Conservation (phyloP, 305 asterid species). For the Fraxinus albicans region DNA sequence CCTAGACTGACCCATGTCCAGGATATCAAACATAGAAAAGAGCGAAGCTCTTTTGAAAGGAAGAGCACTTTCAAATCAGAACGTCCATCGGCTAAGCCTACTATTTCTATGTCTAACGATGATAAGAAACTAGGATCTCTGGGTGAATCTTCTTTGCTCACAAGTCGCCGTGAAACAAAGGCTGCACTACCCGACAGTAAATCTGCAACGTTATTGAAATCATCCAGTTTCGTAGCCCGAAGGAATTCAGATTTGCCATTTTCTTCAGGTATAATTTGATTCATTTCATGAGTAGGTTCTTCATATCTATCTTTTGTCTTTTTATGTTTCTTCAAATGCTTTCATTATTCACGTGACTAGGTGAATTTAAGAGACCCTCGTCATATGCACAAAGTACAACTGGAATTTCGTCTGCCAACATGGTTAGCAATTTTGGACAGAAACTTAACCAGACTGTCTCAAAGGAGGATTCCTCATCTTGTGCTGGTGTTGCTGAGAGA, state of each 20-base stretch:
- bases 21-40: constrained; percentile 57
- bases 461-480: constrained; percentile 45
- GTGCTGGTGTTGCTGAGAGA: constrained; percentile 43
- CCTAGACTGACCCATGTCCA: constrained; percentile 54
- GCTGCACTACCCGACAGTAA: constrained; percentile 47
- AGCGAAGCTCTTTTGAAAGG: constrained; percentile 54
- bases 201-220: constrained; percentile 45
- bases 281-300: constrained; percentile 23
- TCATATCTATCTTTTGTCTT: neutral
- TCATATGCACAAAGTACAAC: constrained; percentile 26
- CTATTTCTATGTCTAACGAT: constrained; percentile 43
- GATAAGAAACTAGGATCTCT: constrained; percentile 49
- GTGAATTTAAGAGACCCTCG: constrained; percentile 65
- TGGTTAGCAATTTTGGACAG: constrained; percentile 40
- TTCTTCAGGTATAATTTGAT: constrained; percentile 45
- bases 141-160: constrained; percentile 44
- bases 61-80: constrained; percentile 62
- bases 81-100: constrained; percentile 43
- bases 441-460: constrained; percentile 41
- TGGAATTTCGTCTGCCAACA: constrained; percentile 45
- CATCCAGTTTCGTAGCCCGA: constrained; percentile 60
- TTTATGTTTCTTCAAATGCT: constrained; percentile 17
- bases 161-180: constrained; percentile 45
- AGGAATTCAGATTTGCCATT: constrained; percentile 43
- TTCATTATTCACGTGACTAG: constrained; percentile 38